Base-by-base conservation (phyloP, 176 grass and related monocot genomes). In the Carex littledalei region DNA sequence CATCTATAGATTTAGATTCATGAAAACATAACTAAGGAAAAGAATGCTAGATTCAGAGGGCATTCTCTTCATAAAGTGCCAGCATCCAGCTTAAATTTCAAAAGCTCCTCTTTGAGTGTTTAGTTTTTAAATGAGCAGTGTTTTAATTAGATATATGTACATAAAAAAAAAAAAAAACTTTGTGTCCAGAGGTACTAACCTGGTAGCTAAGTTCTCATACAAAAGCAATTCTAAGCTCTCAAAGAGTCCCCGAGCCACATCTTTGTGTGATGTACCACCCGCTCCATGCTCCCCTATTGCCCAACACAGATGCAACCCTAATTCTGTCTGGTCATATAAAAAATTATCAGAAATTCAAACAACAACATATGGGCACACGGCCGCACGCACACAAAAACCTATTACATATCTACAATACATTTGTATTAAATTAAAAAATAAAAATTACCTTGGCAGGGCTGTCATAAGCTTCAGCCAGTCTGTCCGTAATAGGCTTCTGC, bases 401-500 rank as follows among this genome's bases (percentile, higher is more conserved):
- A 78, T 26, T 21, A 17, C 14, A 56, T 78, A 56, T 13, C 15
- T 13, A 56, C 26, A 77, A 78, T 24, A 29, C 14, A 31, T 54
- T 32, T 77, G 13, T 56, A 78, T 32, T 78, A 78, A 78, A 76
- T 76, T 52, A 16, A 55, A 24, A 15, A 56, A 78, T 78, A 83
- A 4, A 50, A 66, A 49, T 84, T 92, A 64, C 96, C 93, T 99
- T 99, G 52, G 93, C 93, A 88, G 93, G 89, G 86, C 80, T 89
- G 83, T 89, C 88, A 80, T 99, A 90, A 85, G 88, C 91, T 84
- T 95, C 96, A 66, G 93, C 89, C 22, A 99, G 85, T 87, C 87
- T 95, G 67, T 99, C 90, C 34, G 83, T 89, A 85, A 99, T 99
- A 89, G 96, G 96, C 21, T 99, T 99, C 96, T 99, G 91, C 77